phyloP scores from a whole-genome alignment of 768 basidiomycete species.

The Amanita rimosa region DNA sequence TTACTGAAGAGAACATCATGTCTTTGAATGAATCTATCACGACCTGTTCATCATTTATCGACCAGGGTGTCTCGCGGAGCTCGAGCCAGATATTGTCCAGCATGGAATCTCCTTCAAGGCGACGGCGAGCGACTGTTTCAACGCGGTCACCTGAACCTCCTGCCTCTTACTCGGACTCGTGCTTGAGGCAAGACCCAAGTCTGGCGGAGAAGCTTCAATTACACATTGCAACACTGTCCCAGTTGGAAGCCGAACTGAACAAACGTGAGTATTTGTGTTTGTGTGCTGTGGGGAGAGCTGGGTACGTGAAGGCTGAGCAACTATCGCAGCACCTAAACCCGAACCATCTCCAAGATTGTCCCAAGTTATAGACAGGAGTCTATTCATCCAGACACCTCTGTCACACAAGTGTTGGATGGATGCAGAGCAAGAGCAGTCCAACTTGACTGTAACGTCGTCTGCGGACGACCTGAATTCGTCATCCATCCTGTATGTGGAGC shows the following conservation, averaged over 20 bases:
- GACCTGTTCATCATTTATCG: constrained; percentile 20
- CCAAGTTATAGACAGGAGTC: constrained; percentile 52
- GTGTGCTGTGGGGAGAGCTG: background rate
- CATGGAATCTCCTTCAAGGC: constrained; percentile 31
- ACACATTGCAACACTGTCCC: constrained; percentile 56
- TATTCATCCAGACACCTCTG: constrained; percentile 51
- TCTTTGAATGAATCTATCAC: background rate
- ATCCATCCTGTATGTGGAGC: constrained; percentile 54
- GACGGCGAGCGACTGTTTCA: constrained; percentile 57
- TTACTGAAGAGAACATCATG: constrained; percentile 29
- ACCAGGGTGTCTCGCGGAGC: constrained; percentile 15
- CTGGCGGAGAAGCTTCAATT: constrained; percentile 37
- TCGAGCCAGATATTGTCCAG: constrained; percentile 21
- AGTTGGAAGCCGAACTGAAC: constrained; percentile 54
- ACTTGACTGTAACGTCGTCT: constrained; percentile 19
- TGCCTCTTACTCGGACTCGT: constrained; percentile 24
- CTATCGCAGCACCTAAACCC: constrained; percentile 22
- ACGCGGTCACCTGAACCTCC: constrained; percentile 43
- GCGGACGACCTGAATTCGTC: constrained; percentile 42
- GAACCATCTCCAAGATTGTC: constrained; percentile 47
- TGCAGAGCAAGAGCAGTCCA: constrained; percentile 12
- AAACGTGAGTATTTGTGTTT: constrained; percentile 48
- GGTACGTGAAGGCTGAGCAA: background rate
- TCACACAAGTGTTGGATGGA: constrained; percentile 27
- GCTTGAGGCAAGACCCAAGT: constrained; percentile 55